Evolutionary conservation across 352 stramenopile species (phyloP), one percentile per base, ranked within the genome.

Genomic region (Phytophthora agathidicida): DNA sequence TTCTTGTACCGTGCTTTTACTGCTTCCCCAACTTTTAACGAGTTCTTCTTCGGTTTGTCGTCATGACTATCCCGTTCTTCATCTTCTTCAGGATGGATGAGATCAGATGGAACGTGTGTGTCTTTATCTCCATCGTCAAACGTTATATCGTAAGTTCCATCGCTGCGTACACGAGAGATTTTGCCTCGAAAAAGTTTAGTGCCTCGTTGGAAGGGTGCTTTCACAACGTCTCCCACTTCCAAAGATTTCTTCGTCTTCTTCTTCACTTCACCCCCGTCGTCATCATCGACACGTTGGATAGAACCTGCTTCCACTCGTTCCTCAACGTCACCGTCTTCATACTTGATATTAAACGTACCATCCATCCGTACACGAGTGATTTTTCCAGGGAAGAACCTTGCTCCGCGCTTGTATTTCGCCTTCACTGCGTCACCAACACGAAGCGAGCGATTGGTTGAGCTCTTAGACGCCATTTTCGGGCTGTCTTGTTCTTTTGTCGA

Each of bases 301-400:
- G 46, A 64, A 7, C 56, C 31, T 22, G 42, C 31, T 20, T 77
- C 53, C 5, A 84, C 74, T 3, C 65, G 59, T 31, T 67, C 63
- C 10, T 80, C 74, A 5, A 72, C 59, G 20, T 77, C 68, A 7
- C 64, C 68, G 24, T 77, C 46, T 13, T 86, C 75, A 17, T 80
- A 86, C 26, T 67, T 66, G 46, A 86, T 61, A 33, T 86, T 73
- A 44, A 71, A 86, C 1, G 70, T 80, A 11, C 73, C 73, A 41
- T 83, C 72, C 10, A 67, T 60, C 0, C 70, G 58, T 19, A 60
- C 65, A 14, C 72, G 61, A 14, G 64, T 75, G 24, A 86, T 74
- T 42, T 56, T 71, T 0, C 68, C 75, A 0, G 36, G n/a, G 42
- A 75, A 83, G 17, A 71, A 60, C 33, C 63, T 74, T 0, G 17